Evolutionary conservation across 139 green algal genomes (phyloP).

Genomic region (Nannochloris sp.): DNA sequence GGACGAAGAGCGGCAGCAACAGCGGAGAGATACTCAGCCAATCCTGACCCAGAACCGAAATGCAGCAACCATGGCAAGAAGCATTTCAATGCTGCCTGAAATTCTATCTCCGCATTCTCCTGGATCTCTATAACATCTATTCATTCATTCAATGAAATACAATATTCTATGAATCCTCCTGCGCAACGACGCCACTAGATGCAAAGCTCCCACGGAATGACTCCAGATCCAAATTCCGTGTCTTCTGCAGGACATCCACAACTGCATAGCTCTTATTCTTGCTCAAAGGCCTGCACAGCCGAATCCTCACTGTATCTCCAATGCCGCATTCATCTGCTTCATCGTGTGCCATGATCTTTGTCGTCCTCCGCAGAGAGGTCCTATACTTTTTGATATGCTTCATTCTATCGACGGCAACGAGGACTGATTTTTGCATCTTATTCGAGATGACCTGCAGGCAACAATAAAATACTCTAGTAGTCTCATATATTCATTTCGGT

Average conservation of each 20-base stretch:
- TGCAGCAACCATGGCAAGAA: conserved; percentile 27
- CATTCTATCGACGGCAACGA: conserved; percentile 38
- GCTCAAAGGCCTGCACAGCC: conserved; percentile 45
- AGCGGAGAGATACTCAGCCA: no score
- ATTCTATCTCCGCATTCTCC: conserved; percentile 46
- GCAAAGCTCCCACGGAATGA: conserved; percentile 17
- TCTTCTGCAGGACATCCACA: conserved; percentile 33
- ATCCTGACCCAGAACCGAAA: no score
- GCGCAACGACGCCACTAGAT: conserved; percentile 5
- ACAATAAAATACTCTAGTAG: no score
- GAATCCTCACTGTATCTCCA: conserved; percentile 44
- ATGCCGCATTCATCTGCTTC: conserved; percentile 48
- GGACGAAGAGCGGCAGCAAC: no score
- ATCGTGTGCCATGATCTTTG: conserved; percentile 56
- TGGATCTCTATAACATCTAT: background rate
- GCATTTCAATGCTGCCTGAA: conserved; percentile 43
- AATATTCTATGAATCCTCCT: background rate
- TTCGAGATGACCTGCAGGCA: conserved; percentile 47
- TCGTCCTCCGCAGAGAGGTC: conserved; percentile 19
- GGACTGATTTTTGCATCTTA: conserved; percentile 45
- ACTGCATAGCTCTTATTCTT: conserved; percentile 46
- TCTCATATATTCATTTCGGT: no score
- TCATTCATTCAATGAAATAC: background rate
- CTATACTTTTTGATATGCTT: conserved; percentile 38
- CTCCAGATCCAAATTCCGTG: conserved; percentile 36